These are phyloP conservation scores for Maudiozyma saulgeensis DNA, from an alignment of 805 yeast species.

Conservation along the genomic window DNA sequence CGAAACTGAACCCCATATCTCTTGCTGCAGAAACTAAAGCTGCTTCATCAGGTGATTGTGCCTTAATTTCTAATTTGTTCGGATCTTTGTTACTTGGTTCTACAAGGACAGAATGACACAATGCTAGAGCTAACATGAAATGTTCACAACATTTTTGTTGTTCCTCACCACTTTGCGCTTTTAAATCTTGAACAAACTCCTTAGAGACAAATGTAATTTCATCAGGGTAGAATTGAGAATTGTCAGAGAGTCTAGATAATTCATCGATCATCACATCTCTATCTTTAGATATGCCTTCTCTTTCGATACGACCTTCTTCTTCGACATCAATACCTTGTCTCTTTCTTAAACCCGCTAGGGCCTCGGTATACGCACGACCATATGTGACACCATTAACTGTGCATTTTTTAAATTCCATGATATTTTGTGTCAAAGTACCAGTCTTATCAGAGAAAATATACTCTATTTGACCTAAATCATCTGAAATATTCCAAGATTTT, in stretches of 20 bases:
- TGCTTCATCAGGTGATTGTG: constrained; percentile 83
- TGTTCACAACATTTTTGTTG: constrained; percentile 59
- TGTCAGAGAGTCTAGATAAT: constrained; percentile 31
- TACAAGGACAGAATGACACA: constrained; percentile 70
- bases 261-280: constrained; percentile 47
- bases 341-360: constrained; percentile 67
- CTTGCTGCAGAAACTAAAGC: constrained; percentile 78
- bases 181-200: constrained; percentile 53
- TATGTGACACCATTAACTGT: constrained; percentile 64
- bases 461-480: constrained; percentile 79
- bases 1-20: constrained; percentile 61
- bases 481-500: constrained; percentile 77
- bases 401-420: constrained; percentile 79
- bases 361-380: constrained; percentile 79
- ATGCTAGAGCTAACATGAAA: constrained; percentile 65
- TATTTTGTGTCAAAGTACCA: constrained; percentile 74
- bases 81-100: constrained; percentile 58
- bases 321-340: constrained; percentile 71
- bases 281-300: constrained; percentile 47
- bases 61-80: constrained; percentile 47
- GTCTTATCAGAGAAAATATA: constrained; percentile 79
- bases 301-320: constrained; percentile 45
- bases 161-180: constrained; percentile 33
- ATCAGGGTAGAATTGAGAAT: constrained; percentile 39
- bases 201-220: constrained; percentile 64